A percentile compares a stretch with the other conserved stretches of the same genome.
These are phyloP conservation scores for Candida incommunis DNA, from an alignment of 805 yeast species.

Conservation along the genomic window DNA sequence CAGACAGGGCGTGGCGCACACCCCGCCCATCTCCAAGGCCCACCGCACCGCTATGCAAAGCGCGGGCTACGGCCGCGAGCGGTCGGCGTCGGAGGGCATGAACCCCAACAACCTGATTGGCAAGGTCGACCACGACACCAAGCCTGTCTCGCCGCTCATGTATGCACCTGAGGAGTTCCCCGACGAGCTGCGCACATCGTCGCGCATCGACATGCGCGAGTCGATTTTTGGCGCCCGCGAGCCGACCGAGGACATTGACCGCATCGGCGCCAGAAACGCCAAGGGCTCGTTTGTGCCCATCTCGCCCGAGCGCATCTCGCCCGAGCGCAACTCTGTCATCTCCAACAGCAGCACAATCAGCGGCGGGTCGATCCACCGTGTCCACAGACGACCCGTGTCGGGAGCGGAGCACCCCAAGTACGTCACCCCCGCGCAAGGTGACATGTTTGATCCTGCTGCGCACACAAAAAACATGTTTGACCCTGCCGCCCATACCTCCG, in stretches of 20 bases:
- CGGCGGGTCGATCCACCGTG: slow-evolving; percentile 2
- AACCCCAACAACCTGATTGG: slow-evolving; percentile 18
- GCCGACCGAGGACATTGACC: slow-evolving; percentile 10
- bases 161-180: slow-evolving; percentile 1
- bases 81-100: slow-evolving; percentile 21
- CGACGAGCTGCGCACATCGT: slow-evolving; percentile 5
- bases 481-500: slow-evolving; percentile 6
- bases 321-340: not conserved
- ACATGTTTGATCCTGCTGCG: not conserved
- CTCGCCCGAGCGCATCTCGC: not conserved
- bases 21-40: not conserved
- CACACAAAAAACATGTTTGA: slow-evolving; percentile 10
- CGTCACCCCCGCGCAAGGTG: slow-evolving; percentile 1
- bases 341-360: not conserved
- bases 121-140: slow-evolving; percentile 11
- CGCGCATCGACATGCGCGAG: slow-evolving; percentile 14
- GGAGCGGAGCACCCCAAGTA: slow-evolving; percentile 2
- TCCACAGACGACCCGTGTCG: slow-evolving; percentile 10
- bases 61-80: slow-evolving; percentile 12
- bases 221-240: slow-evolving; percentile 13
- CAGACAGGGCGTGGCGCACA: not conserved
- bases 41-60: not conserved
- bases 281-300: not conserved
- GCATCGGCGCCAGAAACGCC: slow-evolving; percentile 8
- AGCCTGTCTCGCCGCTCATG: slow-evolving; percentile 14